Base-by-base conservation (phyloP, 1,139 yeast species). In the Saccharomyces pastorianus region DNA sequence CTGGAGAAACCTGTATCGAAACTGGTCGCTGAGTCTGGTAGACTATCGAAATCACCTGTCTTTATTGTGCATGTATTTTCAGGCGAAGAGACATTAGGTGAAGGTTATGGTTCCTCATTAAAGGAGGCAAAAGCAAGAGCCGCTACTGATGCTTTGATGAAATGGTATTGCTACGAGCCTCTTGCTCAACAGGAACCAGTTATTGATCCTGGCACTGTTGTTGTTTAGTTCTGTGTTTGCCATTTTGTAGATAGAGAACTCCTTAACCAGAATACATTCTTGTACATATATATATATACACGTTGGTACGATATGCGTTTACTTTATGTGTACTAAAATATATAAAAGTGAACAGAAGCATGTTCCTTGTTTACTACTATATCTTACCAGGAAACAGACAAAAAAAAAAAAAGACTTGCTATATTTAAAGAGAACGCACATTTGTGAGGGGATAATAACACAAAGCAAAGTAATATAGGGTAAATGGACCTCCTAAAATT, bases 81-180 rank as follows among this genome's bases (percentile, higher is more conserved):
- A 55, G 98, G 97, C 38, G 77, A 78, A 25, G 83, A 83, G 58
- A 85, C 89, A 71, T 76, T 93, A 55, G 97, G 98, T 52, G 98
- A 93, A 73, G 97, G 97, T 48, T 90, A 87, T 64, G 99, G 98
- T 50, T 77, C 95, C n/a, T 87, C 96, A 48, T 76, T 93, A 63
- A 81, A 80, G 61, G 99, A 93, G 73, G 97, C 98, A 48, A 88
- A 90, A 71, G 87, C 90, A 41, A 82, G 96, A 70, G 95, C 97
- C 31, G 88, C 90, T 51, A 95, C 90, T 50, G 87, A 87, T 71
- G 93, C 98, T 29, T 81, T 93, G 69, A 84, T 90, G 79, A 82
- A 88, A 56, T 93, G 95, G 84, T 93, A 93, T 73, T 80, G 95
- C 67, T 93, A 91, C 72, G 81, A 87, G 58, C 98, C 98, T 23